Base-by-base conservation (phyloP, 2,329 filamentous ascomycete species). In the Zarea fungicola region DNA sequence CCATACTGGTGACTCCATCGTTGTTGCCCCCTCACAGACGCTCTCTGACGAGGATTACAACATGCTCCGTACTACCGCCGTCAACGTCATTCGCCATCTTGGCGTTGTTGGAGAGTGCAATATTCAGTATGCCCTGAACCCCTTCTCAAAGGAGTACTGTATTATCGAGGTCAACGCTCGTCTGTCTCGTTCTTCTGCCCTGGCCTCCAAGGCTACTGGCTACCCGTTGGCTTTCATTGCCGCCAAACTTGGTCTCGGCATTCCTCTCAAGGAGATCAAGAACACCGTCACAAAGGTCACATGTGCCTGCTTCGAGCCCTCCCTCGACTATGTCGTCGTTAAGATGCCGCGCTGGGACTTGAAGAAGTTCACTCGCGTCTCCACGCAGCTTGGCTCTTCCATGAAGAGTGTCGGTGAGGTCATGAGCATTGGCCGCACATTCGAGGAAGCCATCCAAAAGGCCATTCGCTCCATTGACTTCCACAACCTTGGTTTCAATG, bases 321-420 rank as follows among this genome's bases (percentile, higher is more conserved):
- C 93, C 13, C 83, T 99, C 13, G 93, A 99, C 68, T 99, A 99
- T 65, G 89, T 95, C 45, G 93, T 97, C 16, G 92, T 97, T 59
- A 99, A 99, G 81, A 97, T 99, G 75, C 93, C 93, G 40, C 82
- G 93, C 59, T 99, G 93, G 93, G 93, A 99, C 71, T 72, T 99
- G 63, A 97, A 97, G 78, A 99, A 99, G 73, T 99, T 99, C 71
- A 95, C 89, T 23, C 84, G 93, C 57, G 93, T 97, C 19, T 97
- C 92, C 4, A 97, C 91, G 1, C 86, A 95, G 63, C 85, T 99
- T 21, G 92, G 91, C 25, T 97, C 93, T 3, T 96, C 92, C 11
- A 99, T 99, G 93, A 99, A 97, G 84, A 96, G 89, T 80, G 91
- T 99, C 46, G 93, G 93, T 63, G 93, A 99, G 67, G 93, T 99